Percentiles rank a stretch among this genome's conserved stretches.
Evolutionary conservation across 768 basidiomycete genomes (phyloP).

Genomic region (Boletus subparvulus): DNA sequence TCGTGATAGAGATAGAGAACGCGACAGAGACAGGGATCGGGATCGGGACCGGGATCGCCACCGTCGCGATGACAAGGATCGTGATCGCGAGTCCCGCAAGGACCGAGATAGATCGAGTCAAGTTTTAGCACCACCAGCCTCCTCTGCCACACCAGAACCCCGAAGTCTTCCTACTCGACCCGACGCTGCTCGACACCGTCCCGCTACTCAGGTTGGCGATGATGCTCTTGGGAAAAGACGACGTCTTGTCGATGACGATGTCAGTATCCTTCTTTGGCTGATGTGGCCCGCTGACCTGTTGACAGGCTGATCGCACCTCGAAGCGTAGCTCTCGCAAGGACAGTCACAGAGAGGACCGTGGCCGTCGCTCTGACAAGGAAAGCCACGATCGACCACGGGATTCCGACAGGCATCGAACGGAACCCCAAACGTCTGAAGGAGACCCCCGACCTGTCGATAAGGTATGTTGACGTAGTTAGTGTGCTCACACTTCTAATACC

Average conservation of each 20-base stretch:
- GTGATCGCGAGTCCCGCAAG: constrained; percentile 62
- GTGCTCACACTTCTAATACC: constrained; percentile 6
- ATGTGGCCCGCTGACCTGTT: constrained; percentile 12
- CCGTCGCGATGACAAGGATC: constrained; percentile 60
- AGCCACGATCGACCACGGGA: constrained; percentile 65
- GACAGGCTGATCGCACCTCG: constrained; percentile 67
- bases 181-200: constrained; percentile 56
- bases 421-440: constrained; percentile 55
- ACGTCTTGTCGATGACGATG: constrained; percentile 70
- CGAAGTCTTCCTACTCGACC: constrained; percentile 58
- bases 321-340: constrained; percentile 84
- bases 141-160: constrained; percentile 45
- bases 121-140: constrained; percentile 33
- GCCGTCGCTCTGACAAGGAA: constrained; percentile 70
- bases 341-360: constrained; percentile 71
- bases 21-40: constrained; percentile 47
- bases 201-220: constrained; percentile 46
- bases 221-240: constrained; percentile 74
- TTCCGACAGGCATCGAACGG: constrained; percentile 63
- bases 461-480: constrained; percentile 39
- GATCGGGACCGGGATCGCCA: constrained; percentile 46
- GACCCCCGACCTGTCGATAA: constrained; percentile 60
- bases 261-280: constrained; percentile 35
- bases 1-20: constrained; percentile 45
- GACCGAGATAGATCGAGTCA: constrained; percentile 50